Conservation (phyloP, 2,329 filamentous ascomycete genomes). For the Orbilia javanica region DNA sequence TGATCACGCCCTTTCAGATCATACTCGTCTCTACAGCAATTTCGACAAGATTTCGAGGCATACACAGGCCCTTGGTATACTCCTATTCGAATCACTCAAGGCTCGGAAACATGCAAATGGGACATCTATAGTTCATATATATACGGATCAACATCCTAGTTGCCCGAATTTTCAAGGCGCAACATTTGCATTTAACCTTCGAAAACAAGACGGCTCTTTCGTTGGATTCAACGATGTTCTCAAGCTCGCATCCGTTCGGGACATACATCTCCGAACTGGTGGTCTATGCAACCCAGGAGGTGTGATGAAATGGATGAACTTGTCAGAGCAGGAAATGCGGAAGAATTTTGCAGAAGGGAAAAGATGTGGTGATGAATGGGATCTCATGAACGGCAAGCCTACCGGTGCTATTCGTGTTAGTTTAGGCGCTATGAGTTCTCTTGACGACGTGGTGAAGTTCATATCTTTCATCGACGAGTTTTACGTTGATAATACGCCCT, state of each 20-base stretch:
- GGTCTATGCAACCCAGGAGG: conserved; percentile 93
- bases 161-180: conserved; percentile 74
- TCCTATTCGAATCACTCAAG: conserved; percentile 72
- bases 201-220: conserved; percentile 77
- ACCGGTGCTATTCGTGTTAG: conserved; percentile 89
- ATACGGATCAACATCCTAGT: conserved; percentile 66
- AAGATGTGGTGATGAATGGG: conserved; percentile 84
- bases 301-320: conserved; percentile 77
- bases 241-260: conserved; percentile 81
- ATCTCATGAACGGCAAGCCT: conserved; percentile 84
- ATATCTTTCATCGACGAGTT: conserved; percentile 79
- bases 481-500: conserved; percentile 67
- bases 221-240: conserved; percentile 86
- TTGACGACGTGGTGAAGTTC: conserved; percentile 79
- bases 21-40: conserved; percentile 77
- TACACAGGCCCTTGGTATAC: conserved; percentile 74
- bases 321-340: conserved; percentile 84
- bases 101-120: conserved; percentile 78
- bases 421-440: conserved; percentile 88
- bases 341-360: conserved; percentile 87
- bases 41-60: conserved; percentile 79
- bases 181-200: conserved; percentile 85
- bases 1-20: conserved; percentile 78
- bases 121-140: conserved; percentile 75
- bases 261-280: conserved; percentile 87